These are phyloP conservation scores for Fusarium sulawesiense DNA, from an alignment of 2,329 filamentous ascomycete genomes.

Conservation along the genomic window DNA sequence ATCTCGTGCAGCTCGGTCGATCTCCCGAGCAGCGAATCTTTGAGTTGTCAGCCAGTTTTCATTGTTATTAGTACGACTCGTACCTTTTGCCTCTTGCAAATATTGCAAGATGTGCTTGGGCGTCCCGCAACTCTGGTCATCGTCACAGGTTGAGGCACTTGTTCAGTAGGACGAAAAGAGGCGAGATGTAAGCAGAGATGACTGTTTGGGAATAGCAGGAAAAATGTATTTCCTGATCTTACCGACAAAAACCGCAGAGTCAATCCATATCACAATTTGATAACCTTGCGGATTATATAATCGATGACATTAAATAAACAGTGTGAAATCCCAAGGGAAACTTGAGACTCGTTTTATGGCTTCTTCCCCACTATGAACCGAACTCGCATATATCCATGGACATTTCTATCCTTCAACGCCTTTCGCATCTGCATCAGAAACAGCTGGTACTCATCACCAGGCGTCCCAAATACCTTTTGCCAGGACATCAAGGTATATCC, in stretches of 20 bases:
- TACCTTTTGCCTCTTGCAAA: slow-evolving; percentile 39
- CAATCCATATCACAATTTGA: background rate
- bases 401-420: background rate
- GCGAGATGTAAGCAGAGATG: background rate
- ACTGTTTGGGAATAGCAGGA: background rate
- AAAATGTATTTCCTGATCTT: background rate
- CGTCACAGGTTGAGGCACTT: background rate
- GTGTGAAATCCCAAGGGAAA: background rate
- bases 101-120: slow-evolving; percentile 27
- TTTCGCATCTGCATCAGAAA: slow-evolving; percentile 4
- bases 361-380: background rate
- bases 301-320: background rate
- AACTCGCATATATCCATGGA: background rate
- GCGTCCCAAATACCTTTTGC: background rate
- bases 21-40: slow-evolving; percentile 39
- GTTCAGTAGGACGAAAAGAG: background rate
- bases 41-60: no score
- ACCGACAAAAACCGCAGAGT: rapidly evolving
- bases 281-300: background rate
- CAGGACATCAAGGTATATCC: background rate
- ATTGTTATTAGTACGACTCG: no score
- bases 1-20: slow-evolving; percentile 33
- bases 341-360: background rate
- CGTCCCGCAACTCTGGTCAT: slow-evolving; percentile 16
- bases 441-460: background rate